Percentiles rank a stretch among this genome's conserved stretches.
phyloP scores from a whole-genome alignment of 106 monocot species.

The Acanthochlamys bracteata region DNA sequence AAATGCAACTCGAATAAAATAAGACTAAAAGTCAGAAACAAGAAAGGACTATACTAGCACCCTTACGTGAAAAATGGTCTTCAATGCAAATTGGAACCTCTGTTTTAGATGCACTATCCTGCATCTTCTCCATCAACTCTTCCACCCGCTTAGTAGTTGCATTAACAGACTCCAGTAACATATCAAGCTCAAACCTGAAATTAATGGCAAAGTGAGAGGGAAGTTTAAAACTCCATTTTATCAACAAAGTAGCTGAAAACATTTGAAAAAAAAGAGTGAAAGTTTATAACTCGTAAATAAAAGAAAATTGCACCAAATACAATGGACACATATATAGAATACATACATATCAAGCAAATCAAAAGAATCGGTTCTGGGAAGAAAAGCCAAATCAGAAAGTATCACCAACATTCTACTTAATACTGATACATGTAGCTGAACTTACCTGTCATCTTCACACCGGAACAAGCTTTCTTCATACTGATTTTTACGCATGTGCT shows the following conservation, averaged over 20 bases:
- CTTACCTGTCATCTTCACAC: slow-evolving; percentile 97
- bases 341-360: too few species aligned
- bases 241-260: not conserved
- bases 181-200: slow-evolving; percentile 88
- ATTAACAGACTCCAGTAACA: slow-evolving; percentile 88
- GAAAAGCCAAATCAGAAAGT: not conserved
- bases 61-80: slow-evolving; percentile 75
- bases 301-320: too few species aligned
- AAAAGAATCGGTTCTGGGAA: not conserved
- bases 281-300: too few species aligned
- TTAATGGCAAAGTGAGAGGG: slow-evolving; percentile 2
- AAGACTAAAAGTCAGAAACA: slow-evolving; percentile 5
- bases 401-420: not conserved
- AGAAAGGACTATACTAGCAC: not conserved
- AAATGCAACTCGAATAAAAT: slow-evolving; percentile 4
- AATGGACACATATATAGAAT: too few species aligned
- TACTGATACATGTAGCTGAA: not conserved
- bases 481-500: slow-evolving; percentile 98
- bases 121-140: slow-evolving; percentile 79
- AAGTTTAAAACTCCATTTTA: not conserved
- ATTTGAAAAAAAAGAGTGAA: too few species aligned
- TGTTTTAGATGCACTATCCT: slow-evolving; percentile 62
- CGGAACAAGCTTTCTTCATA: slow-evolving; percentile 97
- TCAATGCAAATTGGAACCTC: slow-evolving; percentile 67
- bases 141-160: slow-evolving; percentile 68